Percentiles rank a stretch among this genome's conserved stretches.
Evolutionary conservation across 2,329 filamentous ascomycete species (phyloP).

Genomic region (Stemphylium lycopersici): DNA sequence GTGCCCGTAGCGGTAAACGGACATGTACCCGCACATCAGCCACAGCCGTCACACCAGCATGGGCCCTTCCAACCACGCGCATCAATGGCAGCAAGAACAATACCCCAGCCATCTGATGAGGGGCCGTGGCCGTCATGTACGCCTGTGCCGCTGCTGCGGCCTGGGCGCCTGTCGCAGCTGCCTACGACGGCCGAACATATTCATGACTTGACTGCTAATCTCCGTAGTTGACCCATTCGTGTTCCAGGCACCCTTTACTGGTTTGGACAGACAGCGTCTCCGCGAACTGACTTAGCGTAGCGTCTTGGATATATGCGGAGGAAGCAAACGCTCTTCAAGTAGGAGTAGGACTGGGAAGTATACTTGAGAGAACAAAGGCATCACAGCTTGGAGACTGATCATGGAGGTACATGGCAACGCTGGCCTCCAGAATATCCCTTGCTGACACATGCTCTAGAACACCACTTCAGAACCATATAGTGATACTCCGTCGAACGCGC

Average conservation of each 20-base stretch:
- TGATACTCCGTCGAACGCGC: neutral
- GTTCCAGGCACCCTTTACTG: conserved; percentile 6
- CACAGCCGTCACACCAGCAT: conserved; percentile 13
- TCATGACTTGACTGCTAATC: conserved; percentile 8
- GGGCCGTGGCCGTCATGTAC: conserved; percentile 2
- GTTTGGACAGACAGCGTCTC: neutral
- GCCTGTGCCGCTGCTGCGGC: conserved; percentile 5
- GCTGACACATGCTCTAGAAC: conserved; percentile 6
- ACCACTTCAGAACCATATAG: conserved; percentile 1
- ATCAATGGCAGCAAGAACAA: conserved; percentile 2
- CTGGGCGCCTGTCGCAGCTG: conserved; percentile 9
- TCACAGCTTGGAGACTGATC: neutral
- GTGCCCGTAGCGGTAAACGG: conserved; percentile 9
- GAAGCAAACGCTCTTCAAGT: neutral
- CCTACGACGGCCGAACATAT: conserved; percentile 9
- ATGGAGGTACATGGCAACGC: conserved; percentile 10
- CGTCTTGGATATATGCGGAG: neutral
- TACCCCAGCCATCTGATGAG: conserved; percentile 11
- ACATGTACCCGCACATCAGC: conserved; percentile 5
- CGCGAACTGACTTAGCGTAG: neutral
- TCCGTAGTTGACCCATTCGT: conserved; percentile 8
- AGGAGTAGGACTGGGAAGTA: neutral
- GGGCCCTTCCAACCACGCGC: neutral
- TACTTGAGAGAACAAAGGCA: neutral
- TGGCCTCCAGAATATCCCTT: neutral